Base-by-base conservation (phyloP, 192 early-diverging fungal genomes). In the Coemansia sp. region DNA sequence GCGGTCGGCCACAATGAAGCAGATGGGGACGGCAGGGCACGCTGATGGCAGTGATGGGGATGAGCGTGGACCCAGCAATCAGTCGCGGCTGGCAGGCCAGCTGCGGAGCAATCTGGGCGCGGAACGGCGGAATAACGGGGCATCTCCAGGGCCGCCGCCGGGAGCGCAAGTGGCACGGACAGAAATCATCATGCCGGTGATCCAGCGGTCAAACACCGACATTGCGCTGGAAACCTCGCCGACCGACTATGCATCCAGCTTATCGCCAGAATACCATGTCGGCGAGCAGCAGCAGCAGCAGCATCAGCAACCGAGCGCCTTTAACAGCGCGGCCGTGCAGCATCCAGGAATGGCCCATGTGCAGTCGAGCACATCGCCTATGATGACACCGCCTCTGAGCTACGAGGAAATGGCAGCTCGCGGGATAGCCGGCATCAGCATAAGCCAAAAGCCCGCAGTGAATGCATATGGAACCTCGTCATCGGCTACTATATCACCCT, bases 371-470 rank as follows among this genome's bases (percentile, higher is more conserved):
- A 30, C 39, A 23, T 51, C 51, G 13, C 45, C 65, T 6, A 76
- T 76, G 66, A 70, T 70, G 63, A 63, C 73, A 14, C 67, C 63
- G 43, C 67, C 73, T 20, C 48, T 77, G 31, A 66, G 55, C 57
- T 68, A 77, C 18, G 73, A 77, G 39, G 73, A 77, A 16, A 37
- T 65, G 15, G 55, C 57, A 3, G 57, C 56, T 1, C 73, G 68
- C 18, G 67, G 73, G 0, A 30, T 77, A 36, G 68, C 67, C 4
- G 73, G 54, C 2, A 70, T 70, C 55, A 50, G 41, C 23, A 70
- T 76, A 31, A 31, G 55, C n/a, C 47, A 59, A 7, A 10, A 16
- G 50, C 35, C 10, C 1, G 19, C 5, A 9, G 12, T 52, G 16
- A 23, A 30, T 9, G 23, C 63, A 18, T 45, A 49, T 40, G 18